Evolutionary conservation across 768 basidiomycete species (phyloP), one percentile per base, ranked within the genome.

Genomic region (Tylopilus rubrobrunneus): DNA sequence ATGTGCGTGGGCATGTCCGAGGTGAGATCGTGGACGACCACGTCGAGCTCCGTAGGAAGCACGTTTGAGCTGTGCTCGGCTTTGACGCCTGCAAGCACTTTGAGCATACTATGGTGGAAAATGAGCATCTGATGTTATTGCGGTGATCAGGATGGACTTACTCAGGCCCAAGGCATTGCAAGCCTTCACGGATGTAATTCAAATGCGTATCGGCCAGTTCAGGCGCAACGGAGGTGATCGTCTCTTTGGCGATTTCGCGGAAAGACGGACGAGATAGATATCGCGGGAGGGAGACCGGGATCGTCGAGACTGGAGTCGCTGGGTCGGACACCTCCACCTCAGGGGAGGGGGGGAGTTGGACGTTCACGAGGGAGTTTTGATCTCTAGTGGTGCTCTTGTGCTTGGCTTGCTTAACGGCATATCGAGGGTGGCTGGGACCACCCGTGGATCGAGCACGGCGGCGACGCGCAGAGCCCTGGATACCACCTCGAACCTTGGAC

Each of bases 361-460:
- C 63, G 23, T 68, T 56, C 25, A 75, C 45, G 27, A 60, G 50
- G n/a, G 59, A 56, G 5, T 60, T 19, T 5, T 66, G 60, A 12
- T 34, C 25, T 14, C 43, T 63, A 11, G 40, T 9, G 4, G 56
- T 39, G 23, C 49, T 67, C 52, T 70, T 71, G 10, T 72, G 70
- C 50, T 71, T 78, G 19, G 78, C 74, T 14, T 74, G 73, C 34
- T 70, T 69, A 27, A 73, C 62, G 1, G 64, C 65, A 49, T 73
- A 71, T 50, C 71, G 72, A 10, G 73, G 58, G 25, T 65, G 65
- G 28, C 65, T 57, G 1, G 64, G 51, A 10, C 62, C 63, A 6
- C 69, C 69, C 7, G 63, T 62, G 6, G 60, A 56, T 36, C 73
- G 73, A 17, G 66, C 67, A n/a, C 78, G 73, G 31, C 78, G 73